These are phyloP conservation scores for Agrocybe pediades DNA, from an alignment of 768 basidiomycete genomes.

Conservation along the genomic window DNA sequence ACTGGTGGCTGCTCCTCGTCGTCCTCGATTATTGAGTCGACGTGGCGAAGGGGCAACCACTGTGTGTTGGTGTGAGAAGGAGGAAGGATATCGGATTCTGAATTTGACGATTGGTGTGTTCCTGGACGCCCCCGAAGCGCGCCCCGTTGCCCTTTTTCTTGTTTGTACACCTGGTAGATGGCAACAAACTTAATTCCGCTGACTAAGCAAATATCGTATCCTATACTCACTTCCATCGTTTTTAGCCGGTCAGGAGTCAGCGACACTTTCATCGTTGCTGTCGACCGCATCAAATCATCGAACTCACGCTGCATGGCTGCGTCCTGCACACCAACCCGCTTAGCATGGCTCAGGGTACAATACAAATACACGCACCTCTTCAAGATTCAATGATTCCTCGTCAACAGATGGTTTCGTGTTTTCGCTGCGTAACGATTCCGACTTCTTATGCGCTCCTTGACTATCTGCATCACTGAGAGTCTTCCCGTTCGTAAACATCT, in stretches of 20 bases:
- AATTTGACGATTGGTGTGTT: constrained; percentile 32
- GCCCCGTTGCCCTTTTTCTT: constrained; percentile 60
- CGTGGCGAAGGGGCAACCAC: constrained; percentile 50
- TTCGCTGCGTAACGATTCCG: constrained; percentile 56
- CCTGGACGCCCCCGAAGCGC: constrained; percentile 38
- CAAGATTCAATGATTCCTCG: constrained; percentile 28
- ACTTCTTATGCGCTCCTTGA: constrained; percentile 53
- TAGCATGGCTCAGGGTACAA: constrained; percentile 1
- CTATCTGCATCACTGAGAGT: constrained; percentile 40
- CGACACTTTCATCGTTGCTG: constrained; percentile 92
- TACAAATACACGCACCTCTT: constrained; percentile 34
- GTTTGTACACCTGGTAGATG: constrained; percentile 69
- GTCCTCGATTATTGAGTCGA: constrained; percentile 68
- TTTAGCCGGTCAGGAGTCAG: constrained; percentile 92
- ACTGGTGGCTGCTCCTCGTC: constrained; percentile 50
- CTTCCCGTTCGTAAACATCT: constrained; percentile 51
- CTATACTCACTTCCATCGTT: constrained; percentile 82
- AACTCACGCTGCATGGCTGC: constrained; percentile 74
- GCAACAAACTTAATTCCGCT: constrained; percentile 28
- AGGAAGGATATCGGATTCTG: constrained; percentile 33
- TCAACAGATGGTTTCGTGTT: constrained; percentile 39
- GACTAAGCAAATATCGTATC: constrained; percentile 30
- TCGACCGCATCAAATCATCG: constrained; percentile 89
- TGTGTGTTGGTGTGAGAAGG: constrained; percentile 34
- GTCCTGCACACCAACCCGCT: constrained; percentile 40